Evolutionary conservation across 306 rosid species (phyloP), one percentile per base, ranked within the genome.

Genomic region (Potentilla sterilis): DNA sequence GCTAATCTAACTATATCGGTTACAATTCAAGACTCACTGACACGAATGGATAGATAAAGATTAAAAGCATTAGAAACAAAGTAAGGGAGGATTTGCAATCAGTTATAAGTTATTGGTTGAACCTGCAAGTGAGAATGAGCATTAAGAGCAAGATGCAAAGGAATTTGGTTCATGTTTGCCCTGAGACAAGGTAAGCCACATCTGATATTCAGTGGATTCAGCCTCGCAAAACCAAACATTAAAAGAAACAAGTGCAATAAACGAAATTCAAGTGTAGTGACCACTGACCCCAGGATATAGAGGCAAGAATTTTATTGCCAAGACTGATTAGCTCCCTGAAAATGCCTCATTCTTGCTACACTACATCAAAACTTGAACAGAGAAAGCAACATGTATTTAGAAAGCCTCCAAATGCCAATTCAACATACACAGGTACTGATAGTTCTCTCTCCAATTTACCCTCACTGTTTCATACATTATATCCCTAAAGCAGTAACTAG

Each of bases 401-500:
- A 49, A 85, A 85, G 77, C 77, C 81, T 88, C 81, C 81, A 78
- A 59, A 77, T 77, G 81, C 63, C 82, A 75, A 77, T 74, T 79
- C 76, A 79, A 81, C 84, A 81, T 84, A 74, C 83, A 83, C 71
- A 79, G 81, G 71, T 81, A 76, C 79, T n/a, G 73, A 66, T 65
- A 78, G 77, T 78, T 48, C 71, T 81, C 81, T 80, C 81, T 79
- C 72, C 79, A 75, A 44, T 63, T 83, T 77, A 55, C 83, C 82
- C 81, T 67, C 78, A 62, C 77, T 78, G 87, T 77, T 89, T 82
- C 80, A 69, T 77, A 79, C 78, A 76, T 73, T 84, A 85, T 85
- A 88, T 79, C 88, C 90, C 92, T 86, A 88, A 77, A 67, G 77
- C 78, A 83, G 82, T 48, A 83, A 83, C 83, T 77, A 87, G 67